Conservation (phyloP, 2,329 filamentous ascomycete species). For the Capronia epimyces region DNA sequence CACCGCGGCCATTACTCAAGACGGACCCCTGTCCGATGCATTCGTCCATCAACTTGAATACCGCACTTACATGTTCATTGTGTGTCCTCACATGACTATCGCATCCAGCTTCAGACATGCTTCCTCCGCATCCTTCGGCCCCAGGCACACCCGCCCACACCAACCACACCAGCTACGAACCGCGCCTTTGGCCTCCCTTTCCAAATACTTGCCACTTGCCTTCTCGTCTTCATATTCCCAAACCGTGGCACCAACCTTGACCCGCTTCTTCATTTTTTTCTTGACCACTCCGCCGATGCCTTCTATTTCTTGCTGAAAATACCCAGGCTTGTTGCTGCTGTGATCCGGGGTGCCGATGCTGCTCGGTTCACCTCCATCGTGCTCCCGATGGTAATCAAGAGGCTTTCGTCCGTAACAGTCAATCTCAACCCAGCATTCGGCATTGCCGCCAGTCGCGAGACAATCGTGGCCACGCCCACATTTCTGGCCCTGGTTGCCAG, state of each 20-base stretch:
- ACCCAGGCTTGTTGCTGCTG: conserved; percentile 55
- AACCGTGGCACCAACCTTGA: conserved; percentile 76
- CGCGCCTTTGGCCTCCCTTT: conserved; percentile 62
- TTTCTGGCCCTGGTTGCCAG: conserved; percentile 80
- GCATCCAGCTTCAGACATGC: conserved; percentile 5
- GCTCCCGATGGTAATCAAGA: conserved; percentile 35
- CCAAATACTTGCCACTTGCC: conserved; percentile 59
- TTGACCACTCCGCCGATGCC: conserved; percentile 85
- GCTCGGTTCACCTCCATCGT: conserved; percentile 29
- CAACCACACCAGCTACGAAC: conserved; percentile 85
- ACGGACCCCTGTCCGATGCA: too few relatives aligned
- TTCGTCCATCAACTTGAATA: too few relatives aligned
- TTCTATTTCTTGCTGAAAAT: conserved; percentile 81
- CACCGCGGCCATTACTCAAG: too few relatives aligned
- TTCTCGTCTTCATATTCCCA: conserved; percentile 79
- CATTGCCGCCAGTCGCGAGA: conserved; percentile 68
- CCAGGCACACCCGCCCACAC: conserved; percentile 72
- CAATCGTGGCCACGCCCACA: conserved; percentile 76
- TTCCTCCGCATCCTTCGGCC: conserved; percentile 42
- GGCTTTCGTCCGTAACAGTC: conserved; percentile 74
- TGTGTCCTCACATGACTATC: not conserved
- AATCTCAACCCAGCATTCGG: conserved; percentile 60
- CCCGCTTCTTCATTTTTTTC: conserved; percentile 76
- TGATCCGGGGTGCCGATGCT: conserved; percentile 17
- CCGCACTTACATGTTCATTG: too few relatives aligned